A percentile compares a stretch with the other conserved stretches of the same genome.
These are phyloP conservation scores for Globisporangium carolinianum DNA, from an alignment of 352 stramenopile species.

Conservation along the genomic window DNA sequence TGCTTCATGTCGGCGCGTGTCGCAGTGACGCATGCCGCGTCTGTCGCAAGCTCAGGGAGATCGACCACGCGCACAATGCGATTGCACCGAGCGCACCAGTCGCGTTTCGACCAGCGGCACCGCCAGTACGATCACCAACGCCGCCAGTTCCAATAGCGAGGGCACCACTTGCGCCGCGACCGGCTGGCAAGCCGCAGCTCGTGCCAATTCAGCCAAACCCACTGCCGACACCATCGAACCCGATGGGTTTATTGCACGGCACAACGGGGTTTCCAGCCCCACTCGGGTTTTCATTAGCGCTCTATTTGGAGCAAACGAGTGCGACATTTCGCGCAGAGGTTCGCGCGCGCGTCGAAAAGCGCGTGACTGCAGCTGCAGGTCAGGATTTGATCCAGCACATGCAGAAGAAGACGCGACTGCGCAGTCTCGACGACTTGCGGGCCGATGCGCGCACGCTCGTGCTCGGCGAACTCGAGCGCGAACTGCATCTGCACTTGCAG, in stretches of 20 bases:
- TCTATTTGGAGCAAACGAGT: conserved; percentile 74
- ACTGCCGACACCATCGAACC: conserved; percentile 65
- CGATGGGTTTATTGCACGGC: conserved; percentile 31
- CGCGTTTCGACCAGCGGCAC: no score
- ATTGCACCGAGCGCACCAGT: conserved; percentile 5
- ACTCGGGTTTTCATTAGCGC: conserved; percentile 48
- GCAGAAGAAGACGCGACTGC: conserved; percentile 77
- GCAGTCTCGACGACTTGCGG: conserved; percentile 59
- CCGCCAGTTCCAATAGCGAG: conserved; percentile 7
- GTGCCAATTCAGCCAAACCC: conserved; percentile 75
- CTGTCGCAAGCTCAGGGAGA: conserved; percentile 60
- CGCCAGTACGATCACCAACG: no score
- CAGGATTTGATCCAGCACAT: conserved; percentile 78
- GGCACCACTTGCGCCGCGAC: conserved; percentile 6
- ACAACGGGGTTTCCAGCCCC: no score
- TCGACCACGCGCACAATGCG: conserved; percentile 59
- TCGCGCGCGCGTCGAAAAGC: conserved; percentile 69
- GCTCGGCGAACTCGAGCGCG: conserved; percentile 62
- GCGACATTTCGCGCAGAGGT: conserved; percentile 58
- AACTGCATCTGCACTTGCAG: conserved; percentile 70
- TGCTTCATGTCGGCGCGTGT: conserved; percentile 62
- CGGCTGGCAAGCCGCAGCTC: conserved; percentile 31
- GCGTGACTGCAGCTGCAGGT: conserved; percentile 56
- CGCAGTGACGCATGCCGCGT: conserved; percentile 37
- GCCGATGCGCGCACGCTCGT: conserved; percentile 56